Evolutionary conservation across 768 basidiomycete genomes (phyloP).

Genomic region (Dendrothele bispora): DNA sequence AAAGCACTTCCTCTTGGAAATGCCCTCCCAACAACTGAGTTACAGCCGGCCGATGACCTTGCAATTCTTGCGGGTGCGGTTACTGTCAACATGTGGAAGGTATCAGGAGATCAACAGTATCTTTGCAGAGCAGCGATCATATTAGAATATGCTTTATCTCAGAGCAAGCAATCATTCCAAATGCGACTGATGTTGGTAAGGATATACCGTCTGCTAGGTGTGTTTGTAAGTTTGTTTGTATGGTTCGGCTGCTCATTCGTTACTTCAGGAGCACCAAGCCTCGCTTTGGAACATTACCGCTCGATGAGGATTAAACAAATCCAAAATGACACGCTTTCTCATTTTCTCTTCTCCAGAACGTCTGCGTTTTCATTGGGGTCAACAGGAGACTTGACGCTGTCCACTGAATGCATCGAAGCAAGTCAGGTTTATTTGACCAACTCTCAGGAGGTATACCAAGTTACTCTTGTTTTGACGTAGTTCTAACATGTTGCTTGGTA

Average conservation of each 20-base stretch:
- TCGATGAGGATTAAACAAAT: constrained; percentile 79
- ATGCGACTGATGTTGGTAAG: constrained; percentile 75
- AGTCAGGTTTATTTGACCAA: constrained; percentile 82
- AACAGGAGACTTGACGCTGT: constrained; percentile 72
- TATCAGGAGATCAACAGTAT: constrained; percentile 52
- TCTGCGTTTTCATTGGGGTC: constrained; percentile 79
- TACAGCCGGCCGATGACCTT: constrained; percentile 88
- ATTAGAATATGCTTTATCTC: constrained; percentile 69
- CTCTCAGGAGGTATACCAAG: constrained; percentile 73
- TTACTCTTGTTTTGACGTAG: too few relatives aligned
- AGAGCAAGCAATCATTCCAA: constrained; percentile 80
- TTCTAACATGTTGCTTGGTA: constrained; percentile 20
- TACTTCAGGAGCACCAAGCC: constrained; percentile 64
- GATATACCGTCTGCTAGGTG: constrained; percentile 81
- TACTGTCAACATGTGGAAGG: constrained; percentile 62
- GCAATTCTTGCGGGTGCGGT: constrained; percentile 72
- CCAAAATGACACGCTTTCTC: constrained; percentile 87
- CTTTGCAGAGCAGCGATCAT: constrained; percentile 65
- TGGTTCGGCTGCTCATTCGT: background rate
- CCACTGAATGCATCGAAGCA: constrained; percentile 74
- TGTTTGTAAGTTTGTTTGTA: constrained; percentile 12
- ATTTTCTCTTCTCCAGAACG: constrained; percentile 75
- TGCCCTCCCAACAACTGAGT: constrained; percentile 68
- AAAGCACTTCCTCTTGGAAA: constrained; percentile 66
- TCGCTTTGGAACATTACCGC: constrained; percentile 79